Base-by-base conservation (phyloP, 441 rosid genomes). In the Erodium texanum region DNA sequence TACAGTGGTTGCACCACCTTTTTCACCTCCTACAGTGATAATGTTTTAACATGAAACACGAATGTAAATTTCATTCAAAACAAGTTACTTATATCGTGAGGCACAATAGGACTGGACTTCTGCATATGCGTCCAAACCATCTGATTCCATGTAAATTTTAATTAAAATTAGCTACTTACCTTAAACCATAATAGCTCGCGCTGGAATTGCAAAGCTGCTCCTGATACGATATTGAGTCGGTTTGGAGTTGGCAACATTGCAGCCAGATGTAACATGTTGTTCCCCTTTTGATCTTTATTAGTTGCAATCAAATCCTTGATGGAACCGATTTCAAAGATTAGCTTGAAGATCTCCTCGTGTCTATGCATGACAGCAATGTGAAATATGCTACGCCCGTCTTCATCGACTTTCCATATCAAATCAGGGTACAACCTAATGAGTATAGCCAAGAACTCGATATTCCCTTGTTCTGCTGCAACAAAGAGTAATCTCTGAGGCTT, bases 171-270 rank as follows among this genome's bases (percentile, higher is more conserved):
- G n/a, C n/a, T n/a, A n/a, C n/a, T 9, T 43, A 81, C 82, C 75
- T 82, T 71, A 68, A 82, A 84, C 86, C 84, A 84, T 3, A 67
- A n/a, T 1, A 82, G 24, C 48, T 79, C 84, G 24, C 74, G 70
- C 62, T 73, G 83, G 73, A 78, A 68, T 59, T 84, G 82, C 18
- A 84, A 74, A 38, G 84, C 83, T 50, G 83, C 76, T 24, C 85
- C 85, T 0, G 82, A 71, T 16, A 73, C 80, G 6, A 68, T 56
- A 0, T 67, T 48, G 11, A 78, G 68, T 19, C 78, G 66, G 73
- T 68, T 63, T 0, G 19, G 20, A 8, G 79, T 73, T 3, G 82
- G 75, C 7, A 77, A 24, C 24, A 65, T 71, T 16, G 71, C 82
- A 0, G 78, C 81, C 22, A 78, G 58, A 71, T 82, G 82, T 67